Conservation (phyloP, 1,284 basidiomycete genomes). For the Golubevia sp. region DNA sequence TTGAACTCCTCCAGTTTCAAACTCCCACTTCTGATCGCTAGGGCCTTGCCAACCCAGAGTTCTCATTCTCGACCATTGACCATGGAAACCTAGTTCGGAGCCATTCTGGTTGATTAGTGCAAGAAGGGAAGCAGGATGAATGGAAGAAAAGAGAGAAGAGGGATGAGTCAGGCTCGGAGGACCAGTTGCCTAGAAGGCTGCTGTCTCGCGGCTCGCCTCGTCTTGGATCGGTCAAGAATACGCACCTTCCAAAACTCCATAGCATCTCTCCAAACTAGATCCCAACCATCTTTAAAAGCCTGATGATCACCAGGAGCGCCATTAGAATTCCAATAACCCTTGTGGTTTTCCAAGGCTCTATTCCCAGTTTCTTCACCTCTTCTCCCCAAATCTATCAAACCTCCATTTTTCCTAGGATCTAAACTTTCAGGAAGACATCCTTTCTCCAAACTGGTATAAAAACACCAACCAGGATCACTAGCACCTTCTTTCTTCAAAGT, state of each 20-base stretch:
- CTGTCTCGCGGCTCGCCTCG: no score
- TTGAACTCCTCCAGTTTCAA: slow-evolving; percentile 5
- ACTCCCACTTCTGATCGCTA: slow-evolving; percentile 1
- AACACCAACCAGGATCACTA: slow-evolving; percentile 51
- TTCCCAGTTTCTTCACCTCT: slow-evolving; percentile 12
- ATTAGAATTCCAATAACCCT: slow-evolving; percentile 12
- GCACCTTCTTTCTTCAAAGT: slow-evolving; percentile 58
- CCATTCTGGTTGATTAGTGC: no score
- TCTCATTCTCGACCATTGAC: slow-evolving; percentile 7
- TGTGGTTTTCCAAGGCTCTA: slow-evolving; percentile 12
- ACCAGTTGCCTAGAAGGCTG: no score
- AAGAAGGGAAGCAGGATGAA: no score
- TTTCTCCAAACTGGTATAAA: slow-evolving; percentile 51
- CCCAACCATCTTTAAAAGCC: slow-evolving; percentile 7
- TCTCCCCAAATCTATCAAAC: slow-evolving; percentile 18
- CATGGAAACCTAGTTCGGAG: slow-evolving; percentile 8
- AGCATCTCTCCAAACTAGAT: slow-evolving; percentile 8
- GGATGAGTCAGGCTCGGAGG: no score
- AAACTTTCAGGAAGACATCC: slow-evolving; percentile 41
- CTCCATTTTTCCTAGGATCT: slow-evolving; percentile 18
- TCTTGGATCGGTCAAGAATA: no score
- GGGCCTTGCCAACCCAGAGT: neutral
- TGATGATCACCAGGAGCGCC: slow-evolving; percentile 7
- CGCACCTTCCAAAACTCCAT: slow-evolving; percentile 9
- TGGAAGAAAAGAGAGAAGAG: no score